Conservation (phyloP, 2,329 filamentous ascomycete genomes). For the Fusarium fujikuroi region DNA sequence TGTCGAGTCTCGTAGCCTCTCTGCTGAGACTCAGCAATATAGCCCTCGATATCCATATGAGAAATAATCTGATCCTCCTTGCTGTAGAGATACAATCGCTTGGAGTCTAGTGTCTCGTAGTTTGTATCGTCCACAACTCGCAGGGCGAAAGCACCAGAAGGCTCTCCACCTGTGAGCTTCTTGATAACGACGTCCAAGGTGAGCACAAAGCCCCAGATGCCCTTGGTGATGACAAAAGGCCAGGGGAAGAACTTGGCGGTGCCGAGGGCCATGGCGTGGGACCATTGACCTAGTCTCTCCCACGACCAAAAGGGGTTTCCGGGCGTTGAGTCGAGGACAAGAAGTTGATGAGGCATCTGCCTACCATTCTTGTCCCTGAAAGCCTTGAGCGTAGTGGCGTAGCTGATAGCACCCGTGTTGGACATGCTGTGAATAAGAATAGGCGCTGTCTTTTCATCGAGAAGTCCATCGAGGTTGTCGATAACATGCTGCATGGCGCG, state of each 20-base stretch:
- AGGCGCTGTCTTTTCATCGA: conserved; percentile 39
- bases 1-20: conserved; percentile 61
- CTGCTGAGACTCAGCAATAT: conserved; percentile 59
- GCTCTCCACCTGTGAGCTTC: conserved; percentile 52
- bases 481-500: conserved; percentile 59
- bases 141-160: conserved; percentile 54
- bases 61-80: conserved; percentile 66
- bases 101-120: conserved; percentile 51
- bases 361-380: conserved; percentile 53
- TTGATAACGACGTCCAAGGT: conserved; percentile 50
- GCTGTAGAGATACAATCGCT: conserved; percentile 68
- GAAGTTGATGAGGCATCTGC: conserved; percentile 59
- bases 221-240: conserved; percentile 60
- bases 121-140: conserved; percentile 51
- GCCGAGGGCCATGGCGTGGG: conserved; percentile 63
- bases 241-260: conserved; percentile 59
- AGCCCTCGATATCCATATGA: conserved; percentile 65
- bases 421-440: conserved; percentile 66
- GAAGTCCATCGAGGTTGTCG: conserved; percentile 42
- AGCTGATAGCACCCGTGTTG: conserved; percentile 67
- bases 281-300: conserved; percentile 61
- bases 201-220: conserved; percentile 58
- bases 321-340: conserved; percentile 64
- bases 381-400: conserved; percentile 60
- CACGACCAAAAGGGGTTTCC: conserved; percentile 56